phyloP scores from a whole-genome alignment of 805 yeast genomes.

The Maudiozyma bulderi region DNA sequence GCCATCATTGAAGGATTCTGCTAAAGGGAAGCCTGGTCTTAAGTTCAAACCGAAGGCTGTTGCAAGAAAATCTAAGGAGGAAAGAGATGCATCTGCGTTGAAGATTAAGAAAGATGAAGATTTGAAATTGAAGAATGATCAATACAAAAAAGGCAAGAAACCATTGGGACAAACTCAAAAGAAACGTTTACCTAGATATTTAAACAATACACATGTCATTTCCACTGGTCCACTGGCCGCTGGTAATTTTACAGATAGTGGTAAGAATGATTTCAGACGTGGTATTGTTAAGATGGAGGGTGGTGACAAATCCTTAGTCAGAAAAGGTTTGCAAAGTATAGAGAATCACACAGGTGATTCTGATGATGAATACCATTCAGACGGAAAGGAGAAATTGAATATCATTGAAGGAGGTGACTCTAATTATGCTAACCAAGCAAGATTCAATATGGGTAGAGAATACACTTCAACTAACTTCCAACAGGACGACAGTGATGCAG shows the following conservation, averaged over 20 bases:
- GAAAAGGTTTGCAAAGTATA: conserved; percentile 17
- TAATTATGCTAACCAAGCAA: conserved; percentile 20
- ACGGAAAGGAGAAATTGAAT: conserved; percentile 10
- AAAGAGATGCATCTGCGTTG: conserved; percentile 71
- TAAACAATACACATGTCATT: conserved; percentile 47
- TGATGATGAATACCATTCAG: conserved; percentile 34
- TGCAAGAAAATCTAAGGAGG: conserved; percentile 74
- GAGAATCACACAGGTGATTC: conserved; percentile 23
- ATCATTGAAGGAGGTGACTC: conserved; percentile 29
- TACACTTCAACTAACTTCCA: conserved; percentile 36
- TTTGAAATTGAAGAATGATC: conserved; percentile 5
- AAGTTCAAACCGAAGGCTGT: conserved; percentile 84
- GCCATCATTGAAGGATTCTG: conserved; percentile 23
- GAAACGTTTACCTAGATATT: conserved; percentile 23
- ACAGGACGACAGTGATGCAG: conserved; percentile 11
- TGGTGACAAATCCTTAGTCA: conserved; percentile 12
- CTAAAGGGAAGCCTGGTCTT: conserved; percentile 37
- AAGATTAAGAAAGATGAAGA: conserved; percentile 29
- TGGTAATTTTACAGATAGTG: conserved; percentile 35
- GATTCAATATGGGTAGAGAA: conserved; percentile 56
- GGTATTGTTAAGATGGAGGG: conserved; percentile 16
- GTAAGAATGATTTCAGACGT: conserved; percentile 16
- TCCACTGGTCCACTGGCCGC: conserved; percentile 67
- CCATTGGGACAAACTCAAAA: conserved; percentile 13
- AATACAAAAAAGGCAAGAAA: conserved; percentile 9